Percentiles rank a stretch among this genome's conserved stretches.
These are phyloP conservation scores for Telfairia occidentalis DNA, from an alignment of 331 rosid genomes.

Conservation along the genomic window DNA sequence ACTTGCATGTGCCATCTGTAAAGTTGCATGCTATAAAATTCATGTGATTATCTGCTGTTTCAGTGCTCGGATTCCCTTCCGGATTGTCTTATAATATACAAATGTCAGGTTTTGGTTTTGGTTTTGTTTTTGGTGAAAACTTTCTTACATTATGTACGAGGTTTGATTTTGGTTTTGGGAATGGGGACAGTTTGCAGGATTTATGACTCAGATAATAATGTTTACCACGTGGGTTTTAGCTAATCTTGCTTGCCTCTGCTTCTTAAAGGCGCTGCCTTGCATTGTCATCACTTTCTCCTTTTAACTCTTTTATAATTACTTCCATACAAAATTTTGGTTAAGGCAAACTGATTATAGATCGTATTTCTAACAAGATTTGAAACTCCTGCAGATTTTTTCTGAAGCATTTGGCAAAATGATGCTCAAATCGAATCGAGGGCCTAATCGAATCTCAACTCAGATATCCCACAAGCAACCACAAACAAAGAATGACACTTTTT, in stretches of 20 bases:
- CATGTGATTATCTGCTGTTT: constrained; percentile 9
- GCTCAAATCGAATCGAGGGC: not conserved
- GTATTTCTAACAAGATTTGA: not conserved
- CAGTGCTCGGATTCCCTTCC: constrained; percentile 5
- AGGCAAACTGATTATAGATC: not conserved
- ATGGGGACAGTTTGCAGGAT: not conserved
- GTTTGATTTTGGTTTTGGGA: constrained; percentile 7
- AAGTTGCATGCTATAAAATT: not conserved
- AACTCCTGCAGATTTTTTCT: not conserved
- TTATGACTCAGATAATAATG: not conserved
- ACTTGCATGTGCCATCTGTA: constrained; percentile 9
- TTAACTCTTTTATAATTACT: not conserved
- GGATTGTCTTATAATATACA: constrained; percentile 6
- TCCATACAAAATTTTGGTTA: not conserved
- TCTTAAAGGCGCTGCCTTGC: not conserved
- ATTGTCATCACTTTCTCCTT: not conserved
- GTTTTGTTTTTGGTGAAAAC: not conserved
- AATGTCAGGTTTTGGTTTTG: constrained; percentile 6
- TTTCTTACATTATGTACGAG: constrained; percentile 12
- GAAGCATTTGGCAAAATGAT: not conserved
- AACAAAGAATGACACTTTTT: not conserved
- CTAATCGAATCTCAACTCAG: constrained; percentile 1
- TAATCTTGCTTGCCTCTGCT: not conserved
- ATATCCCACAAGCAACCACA: not conserved
- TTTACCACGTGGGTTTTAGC: constrained; percentile 3